phyloP scores from a whole-genome alignment of 164 flowering plant species.

The Stephania yunnanensis region DNA sequence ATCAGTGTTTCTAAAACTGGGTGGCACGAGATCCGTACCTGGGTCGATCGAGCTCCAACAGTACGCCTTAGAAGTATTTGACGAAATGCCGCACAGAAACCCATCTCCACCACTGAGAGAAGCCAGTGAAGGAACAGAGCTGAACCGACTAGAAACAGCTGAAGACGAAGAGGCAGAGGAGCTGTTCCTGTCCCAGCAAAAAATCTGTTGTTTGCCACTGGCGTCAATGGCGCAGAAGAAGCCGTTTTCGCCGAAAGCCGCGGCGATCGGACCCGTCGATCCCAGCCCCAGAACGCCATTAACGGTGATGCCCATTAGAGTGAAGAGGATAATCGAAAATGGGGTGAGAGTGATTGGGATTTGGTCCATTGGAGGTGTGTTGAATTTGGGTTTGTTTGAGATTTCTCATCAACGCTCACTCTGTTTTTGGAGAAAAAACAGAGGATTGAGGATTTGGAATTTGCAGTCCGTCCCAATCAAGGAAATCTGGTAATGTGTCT shows the following conservation, averaged over 20 bases:
- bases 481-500: background rate
- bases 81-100: conserved; percentile 69
- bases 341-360: background rate
- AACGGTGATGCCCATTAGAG: background rate
- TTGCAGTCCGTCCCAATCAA: background rate
- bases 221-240: conserved; percentile 94
- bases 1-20: conserved; percentile 26
- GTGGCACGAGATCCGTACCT: conserved; percentile 58
- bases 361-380: conserved; percentile 2
- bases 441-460: too few species aligned
- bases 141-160: conserved; percentile 15
- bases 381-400: background rate
- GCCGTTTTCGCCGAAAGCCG: conserved; percentile 54
- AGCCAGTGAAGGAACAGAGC: conserved; percentile 50
- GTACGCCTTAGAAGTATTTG: conserved; percentile 54
- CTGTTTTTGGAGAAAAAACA: background rate
- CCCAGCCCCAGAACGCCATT: conserved; percentile 48
- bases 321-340: conserved; percentile 4
- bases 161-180: conserved; percentile 21
- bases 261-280: conserved; percentile 77
- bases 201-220: conserved; percentile 63
- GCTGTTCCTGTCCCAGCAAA: conserved; percentile 64
- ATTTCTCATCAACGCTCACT: background rate
- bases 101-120: conserved; percentile 81
- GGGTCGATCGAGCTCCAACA: conserved; percentile 54